Evolutionary conservation across 2,329 filamentous ascomycete genomes (phyloP).

Genomic region (Beauveria sp.): DNA sequence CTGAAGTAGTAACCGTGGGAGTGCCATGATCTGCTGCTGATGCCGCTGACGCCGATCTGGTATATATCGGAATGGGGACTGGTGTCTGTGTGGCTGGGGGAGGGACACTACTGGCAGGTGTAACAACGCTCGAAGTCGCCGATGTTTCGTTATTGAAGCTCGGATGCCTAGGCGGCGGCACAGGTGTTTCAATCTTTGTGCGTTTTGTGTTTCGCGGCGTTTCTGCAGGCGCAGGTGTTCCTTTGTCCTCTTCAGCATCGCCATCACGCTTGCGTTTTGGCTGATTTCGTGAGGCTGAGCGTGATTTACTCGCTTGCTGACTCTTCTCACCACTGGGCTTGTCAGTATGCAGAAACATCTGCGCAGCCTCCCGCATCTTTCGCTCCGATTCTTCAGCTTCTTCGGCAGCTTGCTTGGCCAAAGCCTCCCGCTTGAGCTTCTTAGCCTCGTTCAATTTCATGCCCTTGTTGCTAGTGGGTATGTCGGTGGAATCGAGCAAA

Average conservation of each 20-base stretch:
- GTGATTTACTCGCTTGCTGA: constrained; percentile 20
- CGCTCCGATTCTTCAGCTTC: constrained; percentile 52
- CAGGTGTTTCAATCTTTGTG: constrained; percentile 50
- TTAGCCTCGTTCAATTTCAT: constrained; percentile 76
- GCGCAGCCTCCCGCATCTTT: constrained; percentile 42
- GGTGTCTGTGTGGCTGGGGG: constrained; percentile 32
- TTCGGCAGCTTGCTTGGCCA: constrained; percentile 53
- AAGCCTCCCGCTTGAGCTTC: constrained; percentile 60
- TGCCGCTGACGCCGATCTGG: constrained; percentile 20
- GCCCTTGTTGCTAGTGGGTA: constrained; percentile 60
- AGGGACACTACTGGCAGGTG: constrained; percentile 7
- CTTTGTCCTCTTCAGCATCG: constrained; percentile 23
- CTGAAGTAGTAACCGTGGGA: constrained; percentile 19
- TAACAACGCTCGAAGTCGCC: constrained; percentile 13
- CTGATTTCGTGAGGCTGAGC: constrained; percentile 24
- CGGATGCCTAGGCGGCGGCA: constrained; percentile 37
- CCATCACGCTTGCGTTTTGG: constrained; percentile 40
- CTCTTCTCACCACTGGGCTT: constrained; percentile 19
- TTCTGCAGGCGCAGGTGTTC: constrained; percentile 22
- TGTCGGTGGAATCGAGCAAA: constrained; percentile 50
- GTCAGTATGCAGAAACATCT: constrained; percentile 29
- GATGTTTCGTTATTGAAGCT: constrained; percentile 23
- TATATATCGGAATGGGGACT: constrained; percentile 30
- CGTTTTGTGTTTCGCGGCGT: constrained; percentile 39
- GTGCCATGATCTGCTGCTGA: constrained; percentile 23